These are phyloP conservation scores for Fusarium albidum DNA, from an alignment of 2,329 filamentous ascomycete species.

Conservation along the genomic window DNA sequence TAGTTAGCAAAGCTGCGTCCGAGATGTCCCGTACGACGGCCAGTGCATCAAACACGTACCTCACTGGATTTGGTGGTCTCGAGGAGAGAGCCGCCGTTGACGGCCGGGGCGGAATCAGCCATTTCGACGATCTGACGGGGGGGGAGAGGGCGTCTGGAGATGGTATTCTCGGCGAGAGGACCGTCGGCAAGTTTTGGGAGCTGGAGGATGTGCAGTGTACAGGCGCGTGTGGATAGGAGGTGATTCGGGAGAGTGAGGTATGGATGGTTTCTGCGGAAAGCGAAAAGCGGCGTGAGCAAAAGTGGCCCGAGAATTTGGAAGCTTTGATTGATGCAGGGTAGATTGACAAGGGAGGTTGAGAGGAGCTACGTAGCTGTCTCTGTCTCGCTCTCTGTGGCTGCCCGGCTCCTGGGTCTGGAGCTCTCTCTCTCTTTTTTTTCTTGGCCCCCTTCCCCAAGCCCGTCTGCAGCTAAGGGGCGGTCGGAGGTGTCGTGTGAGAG, in stretches of 20 bases:
- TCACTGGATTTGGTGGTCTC: constrained; percentile 62
- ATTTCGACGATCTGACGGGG: constrained; percentile 39
- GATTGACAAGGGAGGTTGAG: constrained; percentile 23
- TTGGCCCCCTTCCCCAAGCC: background rate
- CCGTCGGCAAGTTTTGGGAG: constrained; percentile 13
- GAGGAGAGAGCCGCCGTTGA: constrained; percentile 57
- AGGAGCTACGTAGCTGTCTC: constrained; percentile 30
- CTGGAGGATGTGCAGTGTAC: background rate
- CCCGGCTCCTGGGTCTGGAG: constrained; percentile 22
- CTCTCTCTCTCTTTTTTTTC: background rate
- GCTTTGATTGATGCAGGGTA: constrained; percentile 25
- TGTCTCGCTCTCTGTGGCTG: constrained; percentile 24
- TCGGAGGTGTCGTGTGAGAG: constrained; percentile 34
- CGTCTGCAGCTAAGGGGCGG: constrained; percentile 36
- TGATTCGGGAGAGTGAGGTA: constrained; percentile 18
- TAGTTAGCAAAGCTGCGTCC: constrained; percentile 34
- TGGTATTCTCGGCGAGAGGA: constrained; percentile 20
- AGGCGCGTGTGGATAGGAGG: constrained; percentile 13
- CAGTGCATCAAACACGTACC: constrained; percentile 49
- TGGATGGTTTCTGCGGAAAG: constrained; percentile 27
- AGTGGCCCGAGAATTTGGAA: constrained; percentile 39
- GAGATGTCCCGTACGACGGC: constrained; percentile 15
- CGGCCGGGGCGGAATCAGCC: constrained; percentile 44
- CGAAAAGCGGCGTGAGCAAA: constrained; percentile 37
- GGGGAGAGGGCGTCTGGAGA: constrained; percentile 11